These are phyloP conservation scores for Caloboletus firmus DNA, from an alignment of 1,284 basidiomycete species.

Conservation along the genomic window DNA sequence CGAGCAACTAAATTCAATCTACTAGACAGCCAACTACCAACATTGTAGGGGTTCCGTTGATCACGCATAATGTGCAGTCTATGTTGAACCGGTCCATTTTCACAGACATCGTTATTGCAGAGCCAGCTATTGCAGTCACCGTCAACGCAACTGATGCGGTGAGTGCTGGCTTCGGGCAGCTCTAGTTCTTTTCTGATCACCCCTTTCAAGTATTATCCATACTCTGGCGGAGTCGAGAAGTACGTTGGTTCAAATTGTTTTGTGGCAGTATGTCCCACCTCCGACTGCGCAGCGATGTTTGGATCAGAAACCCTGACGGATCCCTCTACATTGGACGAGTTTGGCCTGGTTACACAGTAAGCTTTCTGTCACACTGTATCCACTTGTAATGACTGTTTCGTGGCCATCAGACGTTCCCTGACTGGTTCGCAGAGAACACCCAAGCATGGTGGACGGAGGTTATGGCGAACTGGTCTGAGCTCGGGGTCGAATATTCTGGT, in stretches of 20 bases:
- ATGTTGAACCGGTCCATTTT: neutral
- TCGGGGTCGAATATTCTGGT: conserved; percentile 61
- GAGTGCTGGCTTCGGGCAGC: conserved; percentile 13
- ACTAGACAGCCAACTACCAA: conserved; percentile 41
- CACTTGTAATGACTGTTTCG: neutral
- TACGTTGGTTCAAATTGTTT: conserved; percentile 21
- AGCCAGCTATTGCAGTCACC: conserved; percentile 37
- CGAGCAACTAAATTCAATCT: neutral
- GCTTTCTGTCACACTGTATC: neutral
- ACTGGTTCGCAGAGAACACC: conserved; percentile 66
- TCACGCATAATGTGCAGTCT: neutral
- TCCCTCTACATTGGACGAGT: conserved; percentile 69
- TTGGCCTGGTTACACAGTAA: conserved; percentile 54
- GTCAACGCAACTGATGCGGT: conserved; percentile 45
- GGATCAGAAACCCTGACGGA: conserved; percentile 67
- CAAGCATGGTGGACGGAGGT: conserved; percentile 60
- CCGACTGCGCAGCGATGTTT: conserved; percentile 47
- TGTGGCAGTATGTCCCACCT: neutral
- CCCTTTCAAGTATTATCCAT: conserved; percentile 47
- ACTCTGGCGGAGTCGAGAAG: conserved; percentile 43
- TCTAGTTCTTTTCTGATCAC: neutral
- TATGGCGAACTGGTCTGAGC: conserved; percentile 57
- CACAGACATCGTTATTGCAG: conserved; percentile 47
- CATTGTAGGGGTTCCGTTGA: conserved; percentile 34
- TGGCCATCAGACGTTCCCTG: conserved; percentile 52